These are phyloP conservation scores for Backusella westeae DNA, from an alignment of 192 early-diverging fungal genomes.

Conservation along the genomic window DNA sequence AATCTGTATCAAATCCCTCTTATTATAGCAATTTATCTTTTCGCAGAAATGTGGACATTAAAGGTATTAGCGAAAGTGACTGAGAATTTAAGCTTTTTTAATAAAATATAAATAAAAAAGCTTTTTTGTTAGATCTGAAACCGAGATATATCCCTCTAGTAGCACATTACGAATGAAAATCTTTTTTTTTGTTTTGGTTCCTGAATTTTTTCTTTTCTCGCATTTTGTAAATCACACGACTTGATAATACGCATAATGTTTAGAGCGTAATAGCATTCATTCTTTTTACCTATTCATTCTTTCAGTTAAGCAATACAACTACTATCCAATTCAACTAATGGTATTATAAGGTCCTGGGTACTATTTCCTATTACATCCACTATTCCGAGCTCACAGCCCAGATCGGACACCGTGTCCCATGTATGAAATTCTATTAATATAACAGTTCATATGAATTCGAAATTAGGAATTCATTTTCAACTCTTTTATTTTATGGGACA, in stretches of 20 bases:
- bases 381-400: background rate
- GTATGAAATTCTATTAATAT: background rate
- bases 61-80: background rate
- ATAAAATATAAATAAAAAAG: background rate
- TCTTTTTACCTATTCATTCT: too few relatives aligned
- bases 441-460: background rate
- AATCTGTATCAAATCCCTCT: background rate
- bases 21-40: background rate
- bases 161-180: background rate
- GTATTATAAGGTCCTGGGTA: background rate
- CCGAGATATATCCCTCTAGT: background rate
- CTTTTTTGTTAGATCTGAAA: background rate
- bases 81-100: conserved; percentile 4
- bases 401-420: background rate
- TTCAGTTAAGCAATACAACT: too few relatives aligned
- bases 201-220: background rate
- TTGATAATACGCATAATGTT: background rate
- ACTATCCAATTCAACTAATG: background rate
- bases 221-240: background rate
- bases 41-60: background rate
- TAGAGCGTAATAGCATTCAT: too few relatives aligned
- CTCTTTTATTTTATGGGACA: background rate
- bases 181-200: background rate
- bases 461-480: background rate
- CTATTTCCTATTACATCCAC: background rate